Evolutionary conservation across 2,329 filamentous ascomycete genomes (phyloP), one percentile per base, ranked within the genome.

Genomic region (Colletotrichum lini): DNA sequence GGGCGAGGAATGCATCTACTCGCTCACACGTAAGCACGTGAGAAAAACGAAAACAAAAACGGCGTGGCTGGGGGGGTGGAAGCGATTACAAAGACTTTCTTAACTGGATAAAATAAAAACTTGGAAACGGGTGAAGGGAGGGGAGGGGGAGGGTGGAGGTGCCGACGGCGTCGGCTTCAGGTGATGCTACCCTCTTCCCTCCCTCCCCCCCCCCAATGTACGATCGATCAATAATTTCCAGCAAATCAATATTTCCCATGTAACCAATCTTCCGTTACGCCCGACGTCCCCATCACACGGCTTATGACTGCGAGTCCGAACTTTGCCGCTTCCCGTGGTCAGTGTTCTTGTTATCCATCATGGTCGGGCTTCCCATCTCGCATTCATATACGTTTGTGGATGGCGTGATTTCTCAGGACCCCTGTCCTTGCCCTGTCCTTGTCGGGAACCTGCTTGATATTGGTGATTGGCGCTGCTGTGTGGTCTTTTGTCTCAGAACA

Each of bases 171-270:
- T 9, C 35, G n/a, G 53, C 53, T 52, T 63, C 30, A 18, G n/a
- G 21, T 40, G 35, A 54, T 53, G 49, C 30, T 54, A 23, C 35
- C 53, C 53, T 42, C 49, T 18, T 44, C 35, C 54, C 6, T 44
- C 54, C 49, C n/a, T 44, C 35, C 54, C 6, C 26, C 9, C 26
- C 45, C 26, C 26, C 23, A 6, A 49, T 59, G 54, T 59, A 65
- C 30, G 62, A 65, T 65, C 63, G 53, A 50, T 57, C 26, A 16
- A 21, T 50, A 40, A 58, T 57, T 38, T 40, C 53, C 30, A 47
- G 21, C 54, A 23, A 49, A 30, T 65, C 53, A 65, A 59, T 44
- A 59, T 65, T 59, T 59, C 44, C 30, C 16, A 15, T 45, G 60
- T 54, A 61, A 23, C 47, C 38, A 54, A 30, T 50, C 44, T 21